Percentiles rank a stretch among this genome's conserved stretches.
phyloP scores from a whole-genome alignment of 2,329 filamentous ascomycete genomes.

The Alternaria incomplexa region DNA sequence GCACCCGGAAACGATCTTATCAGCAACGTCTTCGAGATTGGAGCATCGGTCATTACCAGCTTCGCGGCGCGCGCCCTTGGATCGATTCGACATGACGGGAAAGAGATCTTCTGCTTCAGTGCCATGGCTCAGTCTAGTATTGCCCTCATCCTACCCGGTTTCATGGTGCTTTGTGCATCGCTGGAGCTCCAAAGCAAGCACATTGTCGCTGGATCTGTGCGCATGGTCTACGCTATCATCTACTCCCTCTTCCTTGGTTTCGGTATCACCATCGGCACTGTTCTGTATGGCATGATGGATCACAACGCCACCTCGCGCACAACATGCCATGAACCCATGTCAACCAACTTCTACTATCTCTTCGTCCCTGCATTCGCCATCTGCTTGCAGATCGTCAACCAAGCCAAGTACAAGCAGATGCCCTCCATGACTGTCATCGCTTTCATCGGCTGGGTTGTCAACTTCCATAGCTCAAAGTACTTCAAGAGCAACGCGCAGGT shows the following conservation, averaged over 20 bases:
- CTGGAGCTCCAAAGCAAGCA: constrained; percentile 57
- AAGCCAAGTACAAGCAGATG: constrained; percentile 79
- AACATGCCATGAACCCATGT: constrained; percentile 54
- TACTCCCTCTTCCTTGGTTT: constrained; percentile 60
- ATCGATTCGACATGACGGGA: constrained; percentile 51
- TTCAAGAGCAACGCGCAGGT: constrained; percentile 76
- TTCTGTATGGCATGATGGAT: constrained; percentile 57
- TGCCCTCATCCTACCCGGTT: constrained; percentile 58
- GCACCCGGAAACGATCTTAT: constrained; percentile 77
- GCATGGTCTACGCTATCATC: constrained; percentile 61
- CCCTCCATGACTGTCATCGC: constrained; percentile 79
- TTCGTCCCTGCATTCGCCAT: constrained; percentile 78
- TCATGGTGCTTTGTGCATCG: constrained; percentile 58
- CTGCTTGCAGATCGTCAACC: constrained; percentile 78
- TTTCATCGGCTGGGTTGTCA: constrained; percentile 75
- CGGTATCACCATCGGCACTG: constrained; percentile 59
- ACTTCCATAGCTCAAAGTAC: constrained; percentile 71
- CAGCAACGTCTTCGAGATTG: constrained; percentile 59
- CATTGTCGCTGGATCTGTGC: constrained; percentile 58
- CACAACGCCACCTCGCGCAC: constrained; percentile 54
- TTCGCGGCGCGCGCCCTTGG: constrained; percentile 58
- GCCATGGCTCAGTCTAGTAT: constrained; percentile 59
- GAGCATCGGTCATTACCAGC: constrained; percentile 57
- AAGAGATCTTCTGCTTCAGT: constrained; percentile 57
- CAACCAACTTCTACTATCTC: constrained; percentile 65